Conservation (phyloP, 768 basidiomycete species). For the Suillus hirtellus region DNA sequence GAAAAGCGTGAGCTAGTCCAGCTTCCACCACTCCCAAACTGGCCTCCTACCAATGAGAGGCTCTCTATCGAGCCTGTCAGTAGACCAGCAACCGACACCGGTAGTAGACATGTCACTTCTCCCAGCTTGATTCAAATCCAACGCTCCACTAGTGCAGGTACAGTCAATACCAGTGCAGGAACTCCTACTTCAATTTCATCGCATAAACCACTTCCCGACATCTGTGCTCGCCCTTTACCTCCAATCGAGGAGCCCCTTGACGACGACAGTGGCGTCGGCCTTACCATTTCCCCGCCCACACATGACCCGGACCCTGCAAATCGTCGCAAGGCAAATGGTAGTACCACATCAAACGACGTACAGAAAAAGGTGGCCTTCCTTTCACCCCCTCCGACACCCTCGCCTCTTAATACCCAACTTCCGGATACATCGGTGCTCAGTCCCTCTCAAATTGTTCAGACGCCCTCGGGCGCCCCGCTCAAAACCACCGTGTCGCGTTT, state of each 20-base stretch:
- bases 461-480: conserved; percentile 32
- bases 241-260: conserved; percentile 45
- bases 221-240: conserved; percentile 50
- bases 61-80: conserved; percentile 9
- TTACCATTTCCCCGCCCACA: conserved; percentile 26
- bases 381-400: conserved; percentile 74
- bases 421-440: conserved; percentile 44
- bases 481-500: conserved; percentile 80
- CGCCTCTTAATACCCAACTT: conserved; percentile 44
- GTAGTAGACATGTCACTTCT: conserved; percentile 19
- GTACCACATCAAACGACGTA: conserved; percentile 43
- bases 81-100: neutral
- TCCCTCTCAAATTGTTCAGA: conserved; percentile 27
- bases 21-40: conserved; percentile 61
- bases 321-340: conserved; percentile 42
- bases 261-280: conserved; percentile 36
- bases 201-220: conserved; percentile 74
- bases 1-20: conserved; percentile 56
- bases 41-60: conserved; percentile 51
- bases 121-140: conserved; percentile 27
- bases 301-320: conserved; percentile 27
- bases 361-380: conserved; percentile 89
- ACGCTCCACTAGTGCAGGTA: conserved; percentile 30
- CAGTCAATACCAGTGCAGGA: conserved; percentile 34
- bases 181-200: conserved; percentile 50